These are phyloP conservation scores for Oryza brachyantha DNA, from an alignment of 176 grass and related monocot genomes.

Conservation along the genomic window DNA sequence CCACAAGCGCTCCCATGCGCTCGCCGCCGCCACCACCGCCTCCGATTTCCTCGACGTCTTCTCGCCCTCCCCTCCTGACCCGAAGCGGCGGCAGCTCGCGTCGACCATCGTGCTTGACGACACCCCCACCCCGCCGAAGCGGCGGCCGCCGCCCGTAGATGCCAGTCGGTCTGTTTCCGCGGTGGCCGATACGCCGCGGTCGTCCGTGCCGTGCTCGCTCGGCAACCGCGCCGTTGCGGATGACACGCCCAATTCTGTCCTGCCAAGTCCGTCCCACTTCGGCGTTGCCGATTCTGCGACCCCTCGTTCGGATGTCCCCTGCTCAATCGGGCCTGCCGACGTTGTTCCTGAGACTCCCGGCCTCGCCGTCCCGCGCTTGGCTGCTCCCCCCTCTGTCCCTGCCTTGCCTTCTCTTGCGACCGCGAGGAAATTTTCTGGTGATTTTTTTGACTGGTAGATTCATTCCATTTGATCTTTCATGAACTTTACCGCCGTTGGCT, in stretches of 20 bases:
- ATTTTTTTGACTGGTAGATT: not conserved
- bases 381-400: not conserved
- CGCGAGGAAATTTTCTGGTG: not conserved
- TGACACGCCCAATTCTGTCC: constrained; percentile 13
- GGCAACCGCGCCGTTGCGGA: not conserved
- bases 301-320: not conserved
- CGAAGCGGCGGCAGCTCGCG: not conserved
- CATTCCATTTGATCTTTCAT: not conserved
- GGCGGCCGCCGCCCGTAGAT: not conserved
- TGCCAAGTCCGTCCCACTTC: not conserved
- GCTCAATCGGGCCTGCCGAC: not conserved
- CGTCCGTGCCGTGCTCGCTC: not conserved
- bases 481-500: not conserved
- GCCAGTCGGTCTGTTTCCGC: not conserved
- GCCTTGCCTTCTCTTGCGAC: constrained; percentile 8
- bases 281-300: not conserved
- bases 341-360: not conserved
- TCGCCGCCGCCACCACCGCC: not conserved
- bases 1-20: constrained; percentile 5
- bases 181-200: constrained; percentile 25
- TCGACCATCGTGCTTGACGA: constrained; percentile 46
- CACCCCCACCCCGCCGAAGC: constrained; percentile 47
- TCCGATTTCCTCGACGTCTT: constrained; percentile 2
- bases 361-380: not conserved
- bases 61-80: constrained; percentile 15